Evolutionary conservation across 192 early-diverging fungal genomes (phyloP), one percentile per base, ranked within the genome.

Genomic region (Glomus cerebriforme): DNA sequence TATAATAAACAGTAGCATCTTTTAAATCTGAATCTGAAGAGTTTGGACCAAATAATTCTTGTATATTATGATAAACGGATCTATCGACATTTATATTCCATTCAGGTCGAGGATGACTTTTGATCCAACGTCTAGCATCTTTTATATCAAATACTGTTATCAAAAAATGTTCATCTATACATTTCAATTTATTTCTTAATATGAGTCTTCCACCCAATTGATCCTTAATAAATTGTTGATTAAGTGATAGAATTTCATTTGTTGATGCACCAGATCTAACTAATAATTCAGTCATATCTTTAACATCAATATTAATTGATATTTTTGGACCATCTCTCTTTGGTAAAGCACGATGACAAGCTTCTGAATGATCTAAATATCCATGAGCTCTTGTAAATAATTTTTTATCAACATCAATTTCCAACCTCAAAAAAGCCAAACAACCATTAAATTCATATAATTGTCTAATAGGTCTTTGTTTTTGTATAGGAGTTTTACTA

Each of bases 111-210:
- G 65, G 31, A 22, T 67, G 32, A 37, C 17, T 67, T 37, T 67
- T 67, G 29, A 67, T n/a, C 65, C 32, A 67, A 35, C 65, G 32
- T 37, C 65, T 67, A 34, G 65, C 65, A 67, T 67, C 65, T 34
- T 67, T 67, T 7, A 67, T 22, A 67, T 67, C 65, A 67, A 34
- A 67, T 9, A 8, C 34, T n/a, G 65, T 67, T 35, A 67, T 34
- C 34, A 65, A 32, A 7, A 35, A 68, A 68, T 35, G 17, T 68
- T 68, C 31, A n/a, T 37, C 19, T 37, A n/a, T 37, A 54, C 49
- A 15, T 54, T 54, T 54, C 19, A 54, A 54, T 19, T 54, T 17
- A 54, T 54, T 54, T 54, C 49, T 54, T 35, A 68, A 24, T 0
- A 34, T 37, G n/a, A 34, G n/a, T 68, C 66, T 68, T n/a, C 66